Base-by-base conservation (phyloP, 2,329 filamentous ascomycete genomes). In the Scedosporium aurantiacum region DNA sequence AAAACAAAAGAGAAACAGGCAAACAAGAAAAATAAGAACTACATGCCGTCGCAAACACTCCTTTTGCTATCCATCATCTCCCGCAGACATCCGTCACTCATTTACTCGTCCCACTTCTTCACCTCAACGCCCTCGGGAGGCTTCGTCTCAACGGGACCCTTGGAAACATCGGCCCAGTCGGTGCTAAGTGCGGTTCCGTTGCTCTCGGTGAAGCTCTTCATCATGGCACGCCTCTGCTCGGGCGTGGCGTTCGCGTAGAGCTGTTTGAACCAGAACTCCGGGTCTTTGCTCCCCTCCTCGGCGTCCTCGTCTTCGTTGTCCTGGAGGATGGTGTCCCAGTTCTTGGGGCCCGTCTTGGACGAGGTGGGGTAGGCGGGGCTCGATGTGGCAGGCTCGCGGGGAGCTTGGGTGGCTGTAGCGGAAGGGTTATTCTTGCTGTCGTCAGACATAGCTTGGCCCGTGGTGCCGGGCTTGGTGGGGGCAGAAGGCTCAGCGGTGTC, bases 181-280 rank as follows among this genome's bases (percentile, higher is more conserved):
- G 94, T 99, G 73, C 91, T 97, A 58, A 99, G 76, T 2, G 89
- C 83, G 0, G 94, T 99, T 4, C 94, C 94, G 67, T 95, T 94
- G 73, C 92, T 97, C 79, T 99, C 93, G 14, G 85, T 81, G 69
- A 90, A 97, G 70, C 90, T 96, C 83, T 99, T 99, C 85, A 95
- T 90, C 94, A 99, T 99, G 7, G 94, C 94, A 1, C 91, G 85
- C 70, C 86, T 85, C 63, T 90, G 90, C 67, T 99, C 93, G 0
- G 87, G 84, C 57, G 88, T 85, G 0, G 90, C 86, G 41, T 78
- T 79, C 64, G 88, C 85, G 75, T 93, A 97, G 1, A 99, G 78
- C 69, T 88, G 86, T 79, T 95, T 94, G 79, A 99, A 99, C 76
- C 97, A 97, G 10, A 73, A 71, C 67, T 95, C 88, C 7, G 91